These are phyloP conservation scores for Phylloporus sp. DNA, from an alignment of 768 basidiomycete genomes.

Conservation along the genomic window DNA sequence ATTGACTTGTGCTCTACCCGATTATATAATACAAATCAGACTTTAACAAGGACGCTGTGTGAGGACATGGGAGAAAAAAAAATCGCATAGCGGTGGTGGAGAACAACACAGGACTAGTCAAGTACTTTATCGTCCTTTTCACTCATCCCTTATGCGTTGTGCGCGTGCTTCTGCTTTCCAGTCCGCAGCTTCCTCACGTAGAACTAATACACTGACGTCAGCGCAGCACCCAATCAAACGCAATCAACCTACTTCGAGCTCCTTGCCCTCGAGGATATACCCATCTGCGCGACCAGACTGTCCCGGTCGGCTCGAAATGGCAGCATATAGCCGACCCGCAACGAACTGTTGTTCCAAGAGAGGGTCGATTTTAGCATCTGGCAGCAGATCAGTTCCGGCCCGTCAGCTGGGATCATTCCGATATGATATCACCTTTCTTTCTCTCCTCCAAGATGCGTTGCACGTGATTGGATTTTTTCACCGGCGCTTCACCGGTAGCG, in stretches of 20 bases:
- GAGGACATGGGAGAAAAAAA: background rate
- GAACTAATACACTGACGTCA: constrained; percentile 53
- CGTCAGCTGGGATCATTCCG: constrained; percentile 1
- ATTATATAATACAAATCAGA: constrained; percentile 25
- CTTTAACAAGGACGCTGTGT: background rate
- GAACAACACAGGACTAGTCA: background rate
- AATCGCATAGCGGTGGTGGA: constrained; percentile 1
- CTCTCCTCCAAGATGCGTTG: constrained; percentile 83
- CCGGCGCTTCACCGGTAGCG: constrained; percentile 46
- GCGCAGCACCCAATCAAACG: background rate
- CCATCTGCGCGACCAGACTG: constrained; percentile 97
- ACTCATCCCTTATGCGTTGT: constrained; percentile 36
- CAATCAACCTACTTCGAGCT: constrained; percentile 72
- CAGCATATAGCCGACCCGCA: constrained; percentile 93
- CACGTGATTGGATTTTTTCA: constrained; percentile 86
- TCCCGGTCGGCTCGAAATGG: constrained; percentile 91
- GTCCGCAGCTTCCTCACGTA: constrained; percentile 91
- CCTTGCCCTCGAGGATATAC: constrained; percentile 96
- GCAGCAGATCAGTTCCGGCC: constrained; percentile 14
- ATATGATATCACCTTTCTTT: constrained; percentile 68
- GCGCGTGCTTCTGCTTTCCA: constrained; percentile 92
- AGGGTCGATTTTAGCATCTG: constrained; percentile 88
- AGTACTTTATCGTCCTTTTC: no score
- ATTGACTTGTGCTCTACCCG: constrained; percentile 8
- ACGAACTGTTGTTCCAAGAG: constrained; percentile 86